phyloP scores from a whole-genome alignment of 495 filamentous ascomycete species.

The Aspergillus biplanus region DNA sequence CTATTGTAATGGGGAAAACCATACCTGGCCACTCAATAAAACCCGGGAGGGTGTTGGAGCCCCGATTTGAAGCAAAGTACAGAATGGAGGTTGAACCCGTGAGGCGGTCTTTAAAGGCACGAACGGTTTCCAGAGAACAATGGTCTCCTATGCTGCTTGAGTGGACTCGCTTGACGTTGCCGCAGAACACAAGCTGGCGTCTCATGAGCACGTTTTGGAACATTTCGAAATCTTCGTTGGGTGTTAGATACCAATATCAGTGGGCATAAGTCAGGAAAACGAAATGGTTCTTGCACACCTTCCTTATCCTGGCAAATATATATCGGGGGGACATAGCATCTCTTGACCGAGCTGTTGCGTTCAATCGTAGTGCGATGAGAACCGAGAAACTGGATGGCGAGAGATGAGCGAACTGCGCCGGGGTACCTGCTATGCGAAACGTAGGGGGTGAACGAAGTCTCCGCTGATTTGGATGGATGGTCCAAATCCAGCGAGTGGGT shows the following conservation, averaged over 20 bases:
- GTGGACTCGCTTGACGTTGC: conserved; percentile 12
- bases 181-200: conserved; percentile 2
- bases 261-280: no score
- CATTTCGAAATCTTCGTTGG: conserved; percentile 9
- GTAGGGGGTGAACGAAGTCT: conserved; percentile 17
- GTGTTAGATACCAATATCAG: background rate
- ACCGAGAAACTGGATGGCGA: conserved; percentile 13
- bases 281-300: conserved; percentile 9
- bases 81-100: conserved; percentile 6
- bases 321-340: conserved; percentile 6
- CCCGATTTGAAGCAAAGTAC: conserved; percentile 14
- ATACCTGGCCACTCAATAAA: conserved; percentile 10
- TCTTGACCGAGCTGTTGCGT: background rate
- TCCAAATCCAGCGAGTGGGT: conserved; percentile 8
- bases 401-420: background rate
- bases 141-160: conserved; percentile 8
- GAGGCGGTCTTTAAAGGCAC: conserved; percentile 10
- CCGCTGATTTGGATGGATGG: background rate
- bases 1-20: background rate
- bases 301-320: conserved; percentile 14
- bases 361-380: conserved; percentile 10
- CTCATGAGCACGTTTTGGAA: conserved; percentile 16
- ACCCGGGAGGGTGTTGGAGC: background rate
- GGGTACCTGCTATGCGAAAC: conserved; percentile 1
- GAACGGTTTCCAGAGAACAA: conserved; percentile 16